A percentile compares a stretch with the other conserved stretches of the same genome.
Evolutionary conservation across 306 rosid genomes (phyloP).

Genomic region (Quercus rubra): DNA sequence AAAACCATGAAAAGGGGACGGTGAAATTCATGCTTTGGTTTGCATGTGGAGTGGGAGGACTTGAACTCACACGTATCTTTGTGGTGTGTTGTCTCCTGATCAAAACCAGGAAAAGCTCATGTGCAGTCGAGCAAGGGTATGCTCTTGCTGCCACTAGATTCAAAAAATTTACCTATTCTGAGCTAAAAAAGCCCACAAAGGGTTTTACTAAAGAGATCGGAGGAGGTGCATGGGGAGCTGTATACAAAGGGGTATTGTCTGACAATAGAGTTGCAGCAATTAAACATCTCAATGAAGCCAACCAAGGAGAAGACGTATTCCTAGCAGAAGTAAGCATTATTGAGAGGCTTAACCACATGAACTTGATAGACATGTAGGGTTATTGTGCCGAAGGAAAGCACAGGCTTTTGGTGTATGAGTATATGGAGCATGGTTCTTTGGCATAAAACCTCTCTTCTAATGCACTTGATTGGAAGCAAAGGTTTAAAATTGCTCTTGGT

Average conservation of each 20-base stretch:
- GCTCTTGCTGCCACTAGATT: slow-evolving; percentile 31
- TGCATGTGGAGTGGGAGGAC: slow-evolving; percentile 35
- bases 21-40: slow-evolving; percentile 30
- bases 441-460: no score
- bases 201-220: no score
- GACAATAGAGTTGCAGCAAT: no score
- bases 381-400: slow-evolving; percentile 53
- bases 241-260: no score
- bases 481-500: no score
- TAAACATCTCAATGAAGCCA: no score
- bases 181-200: no score
- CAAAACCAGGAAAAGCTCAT: neutral
- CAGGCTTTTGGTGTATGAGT: slow-evolving; percentile 53
- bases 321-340: no score
- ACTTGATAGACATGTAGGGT: slow-evolving; percentile 20
- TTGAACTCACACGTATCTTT: slow-evolving; percentile 23
- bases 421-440: slow-evolving; percentile 50
- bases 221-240: no score
- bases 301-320: no score
- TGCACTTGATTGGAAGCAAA: no score
- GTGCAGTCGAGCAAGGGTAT: slow-evolving; percentile 22
- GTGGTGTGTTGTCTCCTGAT: slow-evolving; percentile 1
- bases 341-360: no score
- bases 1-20: slow-evolving; percentile 2
- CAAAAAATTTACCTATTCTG: slow-evolving; percentile 19